These are phyloP conservation scores for Calonectria hawksworthii DNA, from an alignment of 2,329 filamentous ascomycete genomes.

Conservation along the genomic window DNA sequence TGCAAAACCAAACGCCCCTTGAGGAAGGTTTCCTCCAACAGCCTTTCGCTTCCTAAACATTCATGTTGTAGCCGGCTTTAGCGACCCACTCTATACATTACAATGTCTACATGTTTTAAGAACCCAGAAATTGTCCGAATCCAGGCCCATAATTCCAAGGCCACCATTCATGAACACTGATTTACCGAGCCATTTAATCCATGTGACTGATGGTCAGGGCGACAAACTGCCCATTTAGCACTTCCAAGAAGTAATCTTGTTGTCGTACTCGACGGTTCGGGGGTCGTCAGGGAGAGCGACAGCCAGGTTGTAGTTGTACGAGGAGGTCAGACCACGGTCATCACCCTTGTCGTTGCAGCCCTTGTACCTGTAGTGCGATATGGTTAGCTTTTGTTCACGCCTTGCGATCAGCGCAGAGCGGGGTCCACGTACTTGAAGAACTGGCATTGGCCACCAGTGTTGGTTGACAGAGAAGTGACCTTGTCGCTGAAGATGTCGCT, in stretches of 20 bases:
- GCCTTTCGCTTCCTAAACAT: neutral
- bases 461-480: neutral
- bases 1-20: neutral
- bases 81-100: neutral
- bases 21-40: neutral
- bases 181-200: neutral
- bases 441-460: neutral
- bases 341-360: conserved; percentile 3
- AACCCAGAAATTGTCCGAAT: neutral
- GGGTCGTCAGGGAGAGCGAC: neutral
- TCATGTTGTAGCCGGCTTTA: neutral
- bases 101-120: neutral
- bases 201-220: neutral
- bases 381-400: neutral
- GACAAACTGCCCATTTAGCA: neutral
- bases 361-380: neutral
- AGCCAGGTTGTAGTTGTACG: conserved; percentile 6
- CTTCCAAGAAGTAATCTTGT: conserved; percentile 1
- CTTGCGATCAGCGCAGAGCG: neutral
- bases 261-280: conserved; percentile 1
- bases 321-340: neutral
- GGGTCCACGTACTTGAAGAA: neutral
- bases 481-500: neutral
- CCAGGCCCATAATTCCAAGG: too few relatives aligned
- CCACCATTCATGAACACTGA: neutral